Evolutionary conservation across 306 rosid genomes (phyloP).

Genomic region (Rosa rugosa): DNA sequence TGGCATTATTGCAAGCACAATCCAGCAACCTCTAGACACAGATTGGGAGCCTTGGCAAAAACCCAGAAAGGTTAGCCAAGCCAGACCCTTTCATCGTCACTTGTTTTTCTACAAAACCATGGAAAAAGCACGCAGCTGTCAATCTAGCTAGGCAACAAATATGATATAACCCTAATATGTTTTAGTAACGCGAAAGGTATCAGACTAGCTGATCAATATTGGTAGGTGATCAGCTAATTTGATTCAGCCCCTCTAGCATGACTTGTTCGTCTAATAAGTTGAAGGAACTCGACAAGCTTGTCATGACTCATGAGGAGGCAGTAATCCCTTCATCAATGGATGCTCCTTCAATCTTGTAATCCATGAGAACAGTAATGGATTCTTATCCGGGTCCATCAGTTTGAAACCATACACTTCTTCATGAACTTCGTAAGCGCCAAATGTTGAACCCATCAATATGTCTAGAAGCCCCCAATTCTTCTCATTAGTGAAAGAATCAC

Average conservation of each 20-base stretch:
- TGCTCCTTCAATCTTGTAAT: slow-evolving; percentile 9
- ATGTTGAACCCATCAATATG: slow-evolving; percentile 12
- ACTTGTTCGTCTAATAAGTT: background rate
- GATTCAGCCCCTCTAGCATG: background rate
- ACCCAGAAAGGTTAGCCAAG: background rate
- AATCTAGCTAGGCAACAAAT: too few relatives aligned
- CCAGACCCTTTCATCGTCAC: too few relatives aligned
- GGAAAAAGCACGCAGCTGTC: too few relatives aligned
- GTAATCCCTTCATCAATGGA: slow-evolving; percentile 16
- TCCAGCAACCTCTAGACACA: background rate
- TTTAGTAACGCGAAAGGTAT: too few relatives aligned
- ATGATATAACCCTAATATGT: too few relatives aligned
- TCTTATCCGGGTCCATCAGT: slow-evolving; percentile 15
- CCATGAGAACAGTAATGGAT: slow-evolving; percentile 28
- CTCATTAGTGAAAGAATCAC: slow-evolving; percentile 8
- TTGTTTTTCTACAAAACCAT: too few relatives aligned
- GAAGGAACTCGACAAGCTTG: slow-evolving; percentile 18
- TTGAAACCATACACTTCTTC: slow-evolving; percentile 33
- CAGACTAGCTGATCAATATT: background rate
- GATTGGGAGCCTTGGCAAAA: background rate
- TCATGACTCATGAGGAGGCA: slow-evolving; percentile 32
- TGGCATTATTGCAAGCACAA: background rate
- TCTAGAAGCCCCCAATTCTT: slow-evolving; percentile 26
- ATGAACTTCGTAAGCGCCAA: slow-evolving; percentile 21
- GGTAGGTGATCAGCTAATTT: slow-evolving; percentile 17